phyloP scores from a whole-genome alignment of 106 monocot genomes.

The Dendrobium nobile region DNA sequence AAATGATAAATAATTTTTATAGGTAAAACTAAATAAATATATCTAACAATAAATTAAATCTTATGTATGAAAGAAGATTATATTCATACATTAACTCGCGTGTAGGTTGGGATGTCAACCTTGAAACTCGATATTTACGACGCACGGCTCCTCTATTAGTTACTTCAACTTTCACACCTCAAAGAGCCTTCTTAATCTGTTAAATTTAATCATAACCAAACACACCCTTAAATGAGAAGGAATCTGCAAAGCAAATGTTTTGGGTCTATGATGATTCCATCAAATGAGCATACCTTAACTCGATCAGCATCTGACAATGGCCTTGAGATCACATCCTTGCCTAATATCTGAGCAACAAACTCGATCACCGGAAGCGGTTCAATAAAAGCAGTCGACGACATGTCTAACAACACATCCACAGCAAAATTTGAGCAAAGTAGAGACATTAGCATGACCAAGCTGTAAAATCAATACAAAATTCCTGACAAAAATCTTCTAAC shows the following conservation, averaged over 20 bases:
- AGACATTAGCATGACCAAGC: neutral
- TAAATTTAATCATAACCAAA: constrained; percentile 6
- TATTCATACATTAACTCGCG: constrained; percentile 60
- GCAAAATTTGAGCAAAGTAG: neutral
- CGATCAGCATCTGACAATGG: constrained; percentile 83
- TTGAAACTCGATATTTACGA: constrained; percentile 74
- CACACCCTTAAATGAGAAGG: neutral
- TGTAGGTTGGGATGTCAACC: constrained; percentile 77
- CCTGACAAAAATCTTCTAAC: constrained; percentile 15
- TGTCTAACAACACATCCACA: constrained; percentile 33
- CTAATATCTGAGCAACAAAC: constrained; percentile 71
- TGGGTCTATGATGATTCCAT: neutral
- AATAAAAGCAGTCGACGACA: constrained; percentile 89
- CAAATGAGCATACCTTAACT: constrained; percentile 52
- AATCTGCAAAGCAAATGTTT: neutral
- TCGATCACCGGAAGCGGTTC: constrained; percentile 92
- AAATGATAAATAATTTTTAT: neutral
- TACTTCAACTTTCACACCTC: constrained; percentile 91
- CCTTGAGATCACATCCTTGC: constrained; percentile 63
- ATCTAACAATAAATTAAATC: neutral
- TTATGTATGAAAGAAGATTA: neutral
- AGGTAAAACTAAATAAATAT: neutral
- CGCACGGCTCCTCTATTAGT: constrained; percentile 83
- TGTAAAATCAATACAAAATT: neutral
- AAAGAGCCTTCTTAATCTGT: constrained; percentile 78